A percentile compares a stretch with the other conserved stretches of the same genome.
These are phyloP conservation scores for Lactarius quietus DNA, from an alignment of 768 basidiomycete species.

Conservation along the genomic window DNA sequence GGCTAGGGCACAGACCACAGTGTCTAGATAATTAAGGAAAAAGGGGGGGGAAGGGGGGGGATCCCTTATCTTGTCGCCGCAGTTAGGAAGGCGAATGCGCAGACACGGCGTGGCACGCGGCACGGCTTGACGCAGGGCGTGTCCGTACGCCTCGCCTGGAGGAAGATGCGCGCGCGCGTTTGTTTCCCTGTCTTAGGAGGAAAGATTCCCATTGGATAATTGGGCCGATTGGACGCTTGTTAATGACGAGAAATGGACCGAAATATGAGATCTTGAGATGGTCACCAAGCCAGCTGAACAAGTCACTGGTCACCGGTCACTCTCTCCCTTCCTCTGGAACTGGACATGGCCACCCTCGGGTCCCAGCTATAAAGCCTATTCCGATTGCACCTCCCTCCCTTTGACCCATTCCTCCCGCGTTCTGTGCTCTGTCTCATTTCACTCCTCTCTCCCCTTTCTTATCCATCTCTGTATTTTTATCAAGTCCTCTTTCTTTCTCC, in stretches of 20 bases:
- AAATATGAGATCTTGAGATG: conserved; percentile 18
- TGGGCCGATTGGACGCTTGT: conserved; percentile 20
- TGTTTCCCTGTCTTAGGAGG: neutral
- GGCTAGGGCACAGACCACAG: conserved; percentile 6
- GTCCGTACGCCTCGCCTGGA: neutral
- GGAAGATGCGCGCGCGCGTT: neutral
- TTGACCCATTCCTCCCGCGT: conserved; percentile 22
- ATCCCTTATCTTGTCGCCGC: conserved; percentile 19
- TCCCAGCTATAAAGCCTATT: conserved; percentile 32
- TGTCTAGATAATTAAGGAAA: neutral
- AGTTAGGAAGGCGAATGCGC: conserved; percentile 14
- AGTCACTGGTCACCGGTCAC: conserved; percentile 23
- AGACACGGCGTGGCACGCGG: neutral
- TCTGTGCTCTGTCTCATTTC: conserved; percentile 21
- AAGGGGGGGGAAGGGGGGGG: neutral
- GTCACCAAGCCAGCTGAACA: conserved; percentile 20
- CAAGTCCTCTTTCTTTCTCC: conserved; percentile 11
- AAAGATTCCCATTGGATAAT: conserved; percentile 20
- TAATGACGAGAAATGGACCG: conserved; percentile 17
- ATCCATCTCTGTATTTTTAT: conserved; percentile 7
- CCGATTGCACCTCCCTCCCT: conserved; percentile 28
- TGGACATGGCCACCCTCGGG: conserved; percentile 25
- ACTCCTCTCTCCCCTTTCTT: neutral
- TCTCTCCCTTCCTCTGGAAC: conserved; percentile 12
- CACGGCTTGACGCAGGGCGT: neutral